phyloP scores from a whole-genome alignment of 2,329 filamentous ascomycete genomes.

The Pseudocercospora vitis region DNA sequence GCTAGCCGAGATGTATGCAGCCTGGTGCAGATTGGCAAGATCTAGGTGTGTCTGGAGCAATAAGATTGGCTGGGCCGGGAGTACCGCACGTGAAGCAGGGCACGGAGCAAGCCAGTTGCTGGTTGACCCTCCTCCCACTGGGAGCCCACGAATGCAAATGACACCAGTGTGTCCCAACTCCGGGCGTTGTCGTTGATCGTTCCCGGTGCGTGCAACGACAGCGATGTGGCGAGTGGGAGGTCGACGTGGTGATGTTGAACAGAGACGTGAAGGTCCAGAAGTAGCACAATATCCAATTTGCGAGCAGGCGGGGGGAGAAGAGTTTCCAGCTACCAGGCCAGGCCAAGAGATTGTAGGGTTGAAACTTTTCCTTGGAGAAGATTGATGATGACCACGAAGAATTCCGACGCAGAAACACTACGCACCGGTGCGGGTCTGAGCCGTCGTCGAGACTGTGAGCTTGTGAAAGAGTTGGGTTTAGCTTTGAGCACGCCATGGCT shows the following conservation, averaged over 20 bases:
- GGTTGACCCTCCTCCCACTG: constrained; percentile 1
- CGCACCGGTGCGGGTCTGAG: neutral
- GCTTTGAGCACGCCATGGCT: constrained; percentile 20
- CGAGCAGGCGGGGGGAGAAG: neutral
- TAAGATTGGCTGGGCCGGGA: no score
- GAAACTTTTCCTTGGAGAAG: neutral
- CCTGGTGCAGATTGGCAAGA: constrained; percentile 8
- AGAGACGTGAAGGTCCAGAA: neutral
- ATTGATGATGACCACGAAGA: neutral
- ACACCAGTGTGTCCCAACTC: constrained; percentile 10
- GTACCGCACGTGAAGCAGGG: no score
- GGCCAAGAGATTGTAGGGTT: neutral
- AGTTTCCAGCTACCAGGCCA: neutral
- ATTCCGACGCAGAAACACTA: neutral
- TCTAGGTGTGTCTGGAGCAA: constrained; percentile 12
- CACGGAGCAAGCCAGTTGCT: constrained; percentile 8
- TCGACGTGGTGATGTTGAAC: constrained; percentile 6
- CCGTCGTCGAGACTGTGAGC: neutral
- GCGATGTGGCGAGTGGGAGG: neutral
- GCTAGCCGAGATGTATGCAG: constrained; percentile 11
- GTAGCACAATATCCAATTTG: neutral
- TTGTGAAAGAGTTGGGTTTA: constrained; percentile 14
- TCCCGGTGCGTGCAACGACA: neutral
- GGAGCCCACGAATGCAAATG: constrained; percentile 10
- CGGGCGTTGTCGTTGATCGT: neutral